Conservation (phyloP, 1,139 yeast species). For the Debaryomyces singareniensis region DNA sequence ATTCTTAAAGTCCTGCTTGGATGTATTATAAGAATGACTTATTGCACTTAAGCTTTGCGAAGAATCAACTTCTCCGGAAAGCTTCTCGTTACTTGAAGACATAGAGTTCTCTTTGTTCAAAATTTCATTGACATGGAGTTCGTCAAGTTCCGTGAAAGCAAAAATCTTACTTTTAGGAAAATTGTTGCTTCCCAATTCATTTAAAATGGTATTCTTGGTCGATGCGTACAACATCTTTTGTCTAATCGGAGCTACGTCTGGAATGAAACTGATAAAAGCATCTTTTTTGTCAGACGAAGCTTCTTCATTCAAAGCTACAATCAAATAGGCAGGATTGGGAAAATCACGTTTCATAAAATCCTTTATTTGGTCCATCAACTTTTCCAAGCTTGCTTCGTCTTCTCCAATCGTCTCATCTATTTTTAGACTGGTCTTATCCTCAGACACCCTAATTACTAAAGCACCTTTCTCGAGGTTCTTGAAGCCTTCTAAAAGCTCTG, state of each 20-base stretch:
- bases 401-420: constrained; percentile 28
- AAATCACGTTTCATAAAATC: constrained; percentile 26
- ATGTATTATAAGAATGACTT: constrained; percentile 6
- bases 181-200: constrained; percentile 62
- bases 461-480: constrained; percentile 18
- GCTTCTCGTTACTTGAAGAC: constrained; percentile 57
- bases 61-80: constrained; percentile 39
- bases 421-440: constrained; percentile 42
- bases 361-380: constrained; percentile 32
- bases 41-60: constrained; percentile 26
- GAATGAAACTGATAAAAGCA: constrained; percentile 76
- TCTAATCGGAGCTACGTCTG: constrained; percentile 78
- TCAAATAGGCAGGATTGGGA: constrained; percentile 55
- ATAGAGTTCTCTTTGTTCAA: constrained; percentile 34
- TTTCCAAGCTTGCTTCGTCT: constrained; percentile 16
- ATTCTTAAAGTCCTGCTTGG: constrained; percentile 19
- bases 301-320: constrained; percentile 27
- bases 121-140: constrained; percentile 50
- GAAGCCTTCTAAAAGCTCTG: constrained; percentile 30
- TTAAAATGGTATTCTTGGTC: constrained; percentile 67
- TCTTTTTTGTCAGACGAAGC: constrained; percentile 12
- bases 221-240: constrained; percentile 93
- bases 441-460: constrained; percentile 34
- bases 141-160: constrained; percentile 55
- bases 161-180: constrained; percentile 46